Percentiles rank a stretch among this genome's conserved stretches.
These are phyloP conservation scores for Wakefieldia striispora DNA, from an alignment of 768 basidiomycete genomes.

Conservation along the genomic window DNA sequence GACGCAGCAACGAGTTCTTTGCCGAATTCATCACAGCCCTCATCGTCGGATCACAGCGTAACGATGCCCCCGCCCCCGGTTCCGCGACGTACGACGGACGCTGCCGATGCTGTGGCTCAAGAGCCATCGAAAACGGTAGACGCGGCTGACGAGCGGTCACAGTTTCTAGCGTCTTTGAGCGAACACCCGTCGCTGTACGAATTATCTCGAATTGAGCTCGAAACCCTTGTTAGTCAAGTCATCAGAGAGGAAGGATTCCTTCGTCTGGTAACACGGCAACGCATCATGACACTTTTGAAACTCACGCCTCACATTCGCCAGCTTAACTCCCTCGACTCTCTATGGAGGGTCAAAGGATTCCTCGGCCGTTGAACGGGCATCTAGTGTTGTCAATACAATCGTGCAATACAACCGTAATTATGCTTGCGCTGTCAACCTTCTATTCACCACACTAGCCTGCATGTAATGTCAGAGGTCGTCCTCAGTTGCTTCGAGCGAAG, in stretches of 20 bases:
- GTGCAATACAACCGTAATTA: neutral
- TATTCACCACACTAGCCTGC: neutral
- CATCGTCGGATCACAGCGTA: conserved; percentile 24
- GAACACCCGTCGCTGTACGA: conserved; percentile 51
- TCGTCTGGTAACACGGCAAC: conserved; percentile 53
- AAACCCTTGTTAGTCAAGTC: conserved; percentile 56
- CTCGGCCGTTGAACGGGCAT: conserved; percentile 21
- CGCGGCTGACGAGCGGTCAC: conserved; percentile 8
- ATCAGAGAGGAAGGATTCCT: conserved; percentile 76
- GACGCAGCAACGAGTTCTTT: conserved; percentile 18
- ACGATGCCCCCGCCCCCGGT: conserved; percentile 33
- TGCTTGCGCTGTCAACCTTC: neutral
- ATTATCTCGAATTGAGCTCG: conserved; percentile 50
- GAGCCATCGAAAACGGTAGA: conserved; percentile 7
- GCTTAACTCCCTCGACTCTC: conserved; percentile 52
- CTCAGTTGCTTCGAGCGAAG: conserved; percentile 36
- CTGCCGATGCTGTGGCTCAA: conserved; percentile 2
- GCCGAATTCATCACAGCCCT: conserved; percentile 34
- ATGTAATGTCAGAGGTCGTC: neutral
- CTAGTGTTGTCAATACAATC: neutral
- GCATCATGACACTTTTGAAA: neutral
- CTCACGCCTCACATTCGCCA: conserved; percentile 28
- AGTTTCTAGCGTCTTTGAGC: conserved; percentile 40
- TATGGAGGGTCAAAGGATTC: conserved; percentile 50
- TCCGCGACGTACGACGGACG: conserved; percentile 14